Conservation (phyloP, 1,284 basidiomycete genomes). For the Pholiota adiposa region DNA sequence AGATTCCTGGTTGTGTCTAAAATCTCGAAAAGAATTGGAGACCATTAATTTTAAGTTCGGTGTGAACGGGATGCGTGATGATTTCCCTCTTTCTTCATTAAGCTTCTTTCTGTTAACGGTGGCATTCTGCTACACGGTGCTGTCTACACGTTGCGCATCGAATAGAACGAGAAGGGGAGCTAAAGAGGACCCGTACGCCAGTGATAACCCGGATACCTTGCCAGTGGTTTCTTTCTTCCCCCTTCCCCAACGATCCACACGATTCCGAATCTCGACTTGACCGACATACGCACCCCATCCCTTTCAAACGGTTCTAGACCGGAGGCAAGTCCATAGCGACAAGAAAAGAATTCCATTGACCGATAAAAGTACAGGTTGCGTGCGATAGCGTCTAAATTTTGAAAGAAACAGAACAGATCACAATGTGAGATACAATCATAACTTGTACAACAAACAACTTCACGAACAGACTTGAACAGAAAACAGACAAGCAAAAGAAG, state of each 20-base stretch:
- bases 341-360: conserved; percentile 7
- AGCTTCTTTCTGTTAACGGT: conserved; percentile 15
- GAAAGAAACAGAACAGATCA: conserved; percentile 4
- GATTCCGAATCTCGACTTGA: neutral
- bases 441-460: neutral
- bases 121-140: conserved; percentile 8
- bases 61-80: conserved; percentile 7
- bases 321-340: neutral
- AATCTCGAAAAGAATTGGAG: neutral
- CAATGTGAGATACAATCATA: conserved; percentile 3
- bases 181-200: neutral
- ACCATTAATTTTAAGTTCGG: conserved; percentile 4
- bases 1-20: neutral
- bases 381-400: conserved; percentile 3
- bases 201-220: neutral
- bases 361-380: conserved; percentile 8
- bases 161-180: conserved; percentile 1
- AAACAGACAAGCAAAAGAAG: neutral
- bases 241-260: neutral
- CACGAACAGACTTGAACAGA: neutral
- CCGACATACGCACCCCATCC: neutral
- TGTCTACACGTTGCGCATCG: conserved; percentile 17
- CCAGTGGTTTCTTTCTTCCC: neutral
- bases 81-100: conserved; percentile 6
- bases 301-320: no score